Conservation (phyloP, 108 stramenopile species). For the Fragilaria crotonensis region DNA sequence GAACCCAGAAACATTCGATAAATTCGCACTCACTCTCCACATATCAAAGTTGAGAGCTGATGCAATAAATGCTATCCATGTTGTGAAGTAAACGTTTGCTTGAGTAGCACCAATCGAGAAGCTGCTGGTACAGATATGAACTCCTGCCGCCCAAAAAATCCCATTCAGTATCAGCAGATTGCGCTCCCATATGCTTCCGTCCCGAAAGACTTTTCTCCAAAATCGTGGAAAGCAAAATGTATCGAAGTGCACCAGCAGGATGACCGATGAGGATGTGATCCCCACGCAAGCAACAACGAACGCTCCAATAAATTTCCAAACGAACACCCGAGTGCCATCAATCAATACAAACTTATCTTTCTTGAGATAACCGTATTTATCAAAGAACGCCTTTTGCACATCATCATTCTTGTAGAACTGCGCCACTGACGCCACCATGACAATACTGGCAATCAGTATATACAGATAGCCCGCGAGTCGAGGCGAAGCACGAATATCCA, state of each 20-base stretch:
- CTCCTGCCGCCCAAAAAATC: slow-evolving; percentile 21
- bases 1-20: slow-evolving; percentile 14
- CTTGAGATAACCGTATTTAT: slow-evolving; percentile 4
- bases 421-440: slow-evolving; percentile 32
- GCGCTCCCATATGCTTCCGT: slow-evolving; percentile 34
- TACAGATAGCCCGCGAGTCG: slow-evolving; percentile 45
- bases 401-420: slow-evolving; percentile 19
- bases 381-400: not conserved
- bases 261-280: slow-evolving; percentile 12
- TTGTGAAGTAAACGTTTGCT: slow-evolving; percentile 65
- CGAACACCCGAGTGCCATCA: slow-evolving; percentile 11
- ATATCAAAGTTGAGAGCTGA: slow-evolving; percentile 26
- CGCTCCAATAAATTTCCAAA: slow-evolving; percentile 38
- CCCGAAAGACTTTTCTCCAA: slow-evolving; percentile 34
- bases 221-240: slow-evolving; percentile 34
- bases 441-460: slow-evolving; percentile 27
- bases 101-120: slow-evolving; percentile 56
- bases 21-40: slow-evolving; percentile 37
- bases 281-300: slow-evolving; percentile 17
- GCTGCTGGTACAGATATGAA: slow-evolving; percentile 41
- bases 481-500: slow-evolving; percentile 44
- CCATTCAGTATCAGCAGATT: slow-evolving; percentile 19
- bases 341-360: not conserved
- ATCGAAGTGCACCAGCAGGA: slow-evolving; percentile 44
- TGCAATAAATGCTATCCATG: slow-evolving; percentile 48